A percentile compares a stretch with the other conserved stretches of the same genome.
Conservation (phyloP, 495 filamentous ascomycete species). For the Penicillium flavigenum region DNA sequence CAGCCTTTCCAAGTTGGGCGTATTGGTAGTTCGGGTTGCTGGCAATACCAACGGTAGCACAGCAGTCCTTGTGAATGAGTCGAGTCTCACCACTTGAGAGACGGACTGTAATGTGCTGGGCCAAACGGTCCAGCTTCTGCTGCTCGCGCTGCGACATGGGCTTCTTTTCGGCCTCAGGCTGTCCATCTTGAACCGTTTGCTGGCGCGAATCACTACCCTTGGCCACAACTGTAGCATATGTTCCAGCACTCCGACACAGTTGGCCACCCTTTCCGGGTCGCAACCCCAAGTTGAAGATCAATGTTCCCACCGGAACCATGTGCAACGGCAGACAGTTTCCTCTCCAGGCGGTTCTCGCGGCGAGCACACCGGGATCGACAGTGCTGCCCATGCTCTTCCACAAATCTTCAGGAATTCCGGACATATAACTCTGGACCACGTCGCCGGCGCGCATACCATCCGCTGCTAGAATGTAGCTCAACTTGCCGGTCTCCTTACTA, state of each 20-base stretch:
- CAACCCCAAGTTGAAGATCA: slow-evolving; percentile 88
- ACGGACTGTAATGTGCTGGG: slow-evolving; percentile 72
- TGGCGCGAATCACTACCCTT: slow-evolving; percentile 68
- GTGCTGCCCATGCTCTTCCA: slow-evolving; percentile 86
- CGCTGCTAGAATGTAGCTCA: slow-evolving; percentile 86
- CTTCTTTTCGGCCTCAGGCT: slow-evolving; percentile 32
- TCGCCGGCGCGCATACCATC: slow-evolving; percentile 93
- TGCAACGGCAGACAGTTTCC: slow-evolving; percentile 93
- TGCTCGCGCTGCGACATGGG: slow-evolving; percentile 38
- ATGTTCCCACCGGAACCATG: slow-evolving; percentile 88
- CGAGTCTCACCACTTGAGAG: slow-evolving; percentile 91
- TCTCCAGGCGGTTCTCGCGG: slow-evolving; percentile 88
- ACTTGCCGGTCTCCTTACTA: slow-evolving; percentile 55
- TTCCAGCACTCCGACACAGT: slow-evolving; percentile 91
- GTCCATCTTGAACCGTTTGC: slow-evolving; percentile 27
- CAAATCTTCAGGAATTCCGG: slow-evolving; percentile 81
- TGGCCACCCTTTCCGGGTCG: slow-evolving; percentile 70
- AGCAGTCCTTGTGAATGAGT: slow-evolving; percentile 83
- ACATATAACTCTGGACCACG: slow-evolving; percentile 82
- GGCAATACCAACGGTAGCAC: slow-evolving; percentile 87
- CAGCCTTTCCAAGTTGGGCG: slow-evolving; percentile 89
- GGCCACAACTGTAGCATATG: slow-evolving; percentile 79
- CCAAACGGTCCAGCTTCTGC: slow-evolving; percentile 53
- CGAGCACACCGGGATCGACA: slow-evolving; percentile 90
- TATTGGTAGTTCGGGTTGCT: slow-evolving; percentile 93